These are phyloP conservation scores for Leishmania martiniquensis DNA, from an alignment of 208 protist genomes.

Conservation along the genomic window DNA sequence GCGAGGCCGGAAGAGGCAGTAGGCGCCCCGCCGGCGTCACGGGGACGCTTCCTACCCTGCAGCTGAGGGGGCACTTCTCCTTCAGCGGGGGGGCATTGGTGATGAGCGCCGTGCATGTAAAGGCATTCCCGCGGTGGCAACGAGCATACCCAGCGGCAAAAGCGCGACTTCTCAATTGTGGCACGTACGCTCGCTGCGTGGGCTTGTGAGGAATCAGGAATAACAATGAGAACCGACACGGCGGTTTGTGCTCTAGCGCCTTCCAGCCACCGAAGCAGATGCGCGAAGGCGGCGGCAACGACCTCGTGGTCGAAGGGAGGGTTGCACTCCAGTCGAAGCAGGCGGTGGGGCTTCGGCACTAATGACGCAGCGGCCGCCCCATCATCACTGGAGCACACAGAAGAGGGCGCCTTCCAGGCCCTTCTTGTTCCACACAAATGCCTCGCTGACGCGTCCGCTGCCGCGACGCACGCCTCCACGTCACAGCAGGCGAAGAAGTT, in stretches of 20 bases:
- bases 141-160: constrained; percentile 35
- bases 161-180: constrained; percentile 27
- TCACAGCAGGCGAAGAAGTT: constrained; percentile 40
- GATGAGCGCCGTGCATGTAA: constrained; percentile 39
- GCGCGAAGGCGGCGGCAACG: constrained; percentile 37
- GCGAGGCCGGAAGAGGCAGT: not conserved
- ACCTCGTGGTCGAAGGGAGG: constrained; percentile 51
- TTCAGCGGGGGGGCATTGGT: constrained; percentile 13
- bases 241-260: not conserved
- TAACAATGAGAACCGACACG: constrained; percentile 37
- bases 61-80: not conserved
- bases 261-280: constrained; percentile 32
- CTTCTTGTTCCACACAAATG: not conserved
- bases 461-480: constrained; percentile 14
- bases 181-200: constrained; percentile 34
- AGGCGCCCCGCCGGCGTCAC: not conserved
- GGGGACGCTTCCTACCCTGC: constrained; percentile 2
- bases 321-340: constrained; percentile 40
- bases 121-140: constrained; percentile 18
- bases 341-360: not conserved
- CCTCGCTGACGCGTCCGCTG: not conserved
- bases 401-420: not conserved
- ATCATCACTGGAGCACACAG: not conserved
- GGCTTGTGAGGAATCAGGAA: constrained; percentile 38
- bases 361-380: not conserved